phyloP scores from a whole-genome alignment of 2,329 filamentous ascomycete species.

The Colletotrichum orbiculare region DNA sequence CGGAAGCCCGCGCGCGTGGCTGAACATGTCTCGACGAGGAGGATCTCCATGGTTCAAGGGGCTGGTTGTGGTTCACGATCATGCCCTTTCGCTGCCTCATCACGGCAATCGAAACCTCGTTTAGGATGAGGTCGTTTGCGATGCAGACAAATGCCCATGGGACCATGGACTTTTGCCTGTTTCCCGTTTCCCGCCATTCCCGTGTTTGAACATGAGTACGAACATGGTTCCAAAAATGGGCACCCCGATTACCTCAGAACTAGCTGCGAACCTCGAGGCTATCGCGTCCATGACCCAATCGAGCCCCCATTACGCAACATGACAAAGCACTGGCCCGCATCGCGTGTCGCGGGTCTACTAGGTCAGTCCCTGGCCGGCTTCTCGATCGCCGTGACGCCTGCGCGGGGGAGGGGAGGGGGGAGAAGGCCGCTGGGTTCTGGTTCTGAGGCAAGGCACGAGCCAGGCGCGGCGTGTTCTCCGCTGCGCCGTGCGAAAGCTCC shows the following conservation, averaged over 20 bases:
- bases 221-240: no score
- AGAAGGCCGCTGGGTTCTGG: neutral
- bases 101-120: slow-evolving; percentile 17
- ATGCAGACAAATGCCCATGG: no score
- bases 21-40: slow-evolving; percentile 17
- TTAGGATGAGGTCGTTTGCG: neutral
- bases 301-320: no score
- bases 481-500: neutral
- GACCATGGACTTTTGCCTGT: neutral
- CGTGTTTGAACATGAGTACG: no score
- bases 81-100: slow-evolving; percentile 7
- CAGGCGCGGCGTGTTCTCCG: neutral
- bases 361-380: no score
- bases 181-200: neutral
- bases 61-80: slow-evolving; percentile 4
- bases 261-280: no score
- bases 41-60: slow-evolving; percentile 20
- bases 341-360: no score
- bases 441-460: slow-evolving; percentile 6
- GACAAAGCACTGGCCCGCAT: no score
- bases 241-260: neutral
- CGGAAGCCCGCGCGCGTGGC: neutral
- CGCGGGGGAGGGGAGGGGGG: neutral
- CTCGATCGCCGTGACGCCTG: no score
- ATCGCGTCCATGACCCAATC: no score